Percentiles rank a stretch among this genome's conserved stretches.
Conservation (phyloP, 1,284 basidiomycete genomes). For the Binderoboletus segoi region DNA sequence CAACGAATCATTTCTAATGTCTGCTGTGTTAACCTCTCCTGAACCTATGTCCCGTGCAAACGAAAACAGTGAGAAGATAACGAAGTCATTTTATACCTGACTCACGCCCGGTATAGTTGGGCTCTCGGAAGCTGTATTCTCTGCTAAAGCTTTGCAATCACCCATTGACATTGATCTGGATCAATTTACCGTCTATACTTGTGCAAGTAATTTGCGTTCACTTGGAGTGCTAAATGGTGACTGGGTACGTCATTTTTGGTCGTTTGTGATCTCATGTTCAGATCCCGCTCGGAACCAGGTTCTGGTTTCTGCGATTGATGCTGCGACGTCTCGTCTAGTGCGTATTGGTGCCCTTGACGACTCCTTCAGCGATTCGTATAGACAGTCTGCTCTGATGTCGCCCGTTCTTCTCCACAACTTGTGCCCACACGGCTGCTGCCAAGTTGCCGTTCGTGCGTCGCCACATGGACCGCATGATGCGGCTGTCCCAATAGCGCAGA, state of each 20-base stretch:
- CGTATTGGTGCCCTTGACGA: slow-evolving; percentile 59
- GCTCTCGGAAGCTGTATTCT: slow-evolving; percentile 23
- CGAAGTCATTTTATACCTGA: neutral
- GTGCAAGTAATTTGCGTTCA: slow-evolving; percentile 65
- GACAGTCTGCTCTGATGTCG: slow-evolving; percentile 42
- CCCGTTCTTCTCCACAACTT: slow-evolving; percentile 25
- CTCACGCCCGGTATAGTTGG: slow-evolving; percentile 8
- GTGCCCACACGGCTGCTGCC: slow-evolving; percentile 19
- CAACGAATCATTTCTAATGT: slow-evolving; percentile 68
- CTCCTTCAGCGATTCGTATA: slow-evolving; percentile 38
- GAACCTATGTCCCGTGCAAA: slow-evolving; percentile 14
- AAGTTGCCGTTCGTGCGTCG: slow-evolving; percentile 43
- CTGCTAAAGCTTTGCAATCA: slow-evolving; percentile 35
- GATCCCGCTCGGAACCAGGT: slow-evolving; percentile 19
- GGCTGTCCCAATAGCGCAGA: slow-evolving; percentile 66
- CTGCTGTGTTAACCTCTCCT: slow-evolving; percentile 25
- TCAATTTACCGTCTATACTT: slow-evolving; percentile 56
- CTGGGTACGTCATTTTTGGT: slow-evolving; percentile 63
- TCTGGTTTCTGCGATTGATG: slow-evolving; percentile 29
- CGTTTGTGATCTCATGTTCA: neutral
- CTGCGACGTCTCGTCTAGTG: slow-evolving; percentile 49
- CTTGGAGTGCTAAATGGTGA: slow-evolving; percentile 84
- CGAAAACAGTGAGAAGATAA: slow-evolving; percentile 16
- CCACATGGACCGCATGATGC: slow-evolving; percentile 46
- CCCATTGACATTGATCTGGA: slow-evolving; percentile 42